Base-by-base conservation (phyloP, 2,329 filamentous ascomycete species). In the Pseudopithomyces maydicus region DNA sequence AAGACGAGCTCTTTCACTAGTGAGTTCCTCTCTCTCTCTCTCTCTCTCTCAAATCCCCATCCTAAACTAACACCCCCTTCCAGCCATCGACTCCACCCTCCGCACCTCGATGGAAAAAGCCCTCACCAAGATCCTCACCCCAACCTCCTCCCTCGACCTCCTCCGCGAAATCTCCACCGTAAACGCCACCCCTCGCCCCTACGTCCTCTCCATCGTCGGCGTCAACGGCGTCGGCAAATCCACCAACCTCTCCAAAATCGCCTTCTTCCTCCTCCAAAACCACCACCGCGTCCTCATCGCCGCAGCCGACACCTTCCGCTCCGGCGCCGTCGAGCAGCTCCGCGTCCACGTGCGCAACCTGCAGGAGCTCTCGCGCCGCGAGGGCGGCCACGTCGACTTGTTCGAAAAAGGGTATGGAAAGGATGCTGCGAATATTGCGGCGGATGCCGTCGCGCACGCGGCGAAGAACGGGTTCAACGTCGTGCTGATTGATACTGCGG, bases 161-260 rank as follows among this genome's bases (percentile, higher is more conserved):
- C 88, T 99, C 45, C 92, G 93, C 68, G 92, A 97, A 74, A 98
- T 99, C 66, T 88, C 94, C 71, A 85, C 88, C 43, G 86, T 96
- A 59, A 89, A 87, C 6, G 68, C 76, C 12, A 80, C 88, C 0
- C 81, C 80, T 20, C 89, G 95, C 3, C 95, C 95, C 42, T 99
- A 98, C 74, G 94, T 98, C 69, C 96, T 99, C 74, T 97, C 92
- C 55, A 97, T 99, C 59, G 95, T 99, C 42, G 95, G 95, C 60
- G 95, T 99, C 73, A 99, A 99, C 75, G 95, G 95, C 52, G 95
- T 99, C 36, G 95, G 95, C 72, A 99, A 99, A 80, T 97, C 93
- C 15, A 99, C 95, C 51, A 98, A 97, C 74, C 83, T 99, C 36
- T 94, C 91, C 76, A 99, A 99, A 78, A 97, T 99, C 65, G 96